Evolutionary conservation across 495 filamentous ascomycete species (phyloP), one percentile per base, ranked within the genome.

Genomic region (Hyaloscypha hepaticicola): DNA sequence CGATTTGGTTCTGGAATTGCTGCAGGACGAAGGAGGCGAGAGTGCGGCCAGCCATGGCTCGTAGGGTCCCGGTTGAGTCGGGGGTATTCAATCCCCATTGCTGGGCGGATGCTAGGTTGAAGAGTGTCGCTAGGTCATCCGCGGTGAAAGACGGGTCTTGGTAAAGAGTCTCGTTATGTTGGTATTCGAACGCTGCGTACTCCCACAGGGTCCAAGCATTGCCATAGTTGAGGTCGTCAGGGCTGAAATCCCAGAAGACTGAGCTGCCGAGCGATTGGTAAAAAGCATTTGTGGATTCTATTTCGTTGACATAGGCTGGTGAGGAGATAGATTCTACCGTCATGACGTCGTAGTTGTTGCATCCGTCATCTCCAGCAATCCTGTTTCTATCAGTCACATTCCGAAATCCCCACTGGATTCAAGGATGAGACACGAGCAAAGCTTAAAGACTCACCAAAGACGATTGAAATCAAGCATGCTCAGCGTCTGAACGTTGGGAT

Each of bases 71-170:
- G 7, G 66, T 69, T 19, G 76, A 73, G 41, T 70, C 71, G 53
- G 86, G 84, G 61, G 82, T 83, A 62, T 86, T 87, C 2, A 83
- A 80, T n/a, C 75, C 80, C 67, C 73, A 88, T 59, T 85, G 77
- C 63, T 83, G 84, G 19, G 76, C 75, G 64, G 85, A 82, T 21
- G 88, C 87, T n/a, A 87, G 77, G 63, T 73, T 82, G 27, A 78
- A 79, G 11, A 86, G 81, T 64, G 79, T 80, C 12, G 63, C 58
- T 26, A 90, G 72, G 31, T 82, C 79, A 1, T 74, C 70, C 9
- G 67, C 19, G 26, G 74, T 78, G 21, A 89, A 62, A 27, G 72
- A 69, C 25, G 78, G 56, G 26, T 74, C 64, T 29, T 64, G 28
- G 50, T 61, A 52, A 24, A 88, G 74, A 6, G 80, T 80, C 22